Base-by-base conservation (phyloP, 2,329 filamentous ascomycete species). In the Pseudogymnoascus sp. region DNA sequence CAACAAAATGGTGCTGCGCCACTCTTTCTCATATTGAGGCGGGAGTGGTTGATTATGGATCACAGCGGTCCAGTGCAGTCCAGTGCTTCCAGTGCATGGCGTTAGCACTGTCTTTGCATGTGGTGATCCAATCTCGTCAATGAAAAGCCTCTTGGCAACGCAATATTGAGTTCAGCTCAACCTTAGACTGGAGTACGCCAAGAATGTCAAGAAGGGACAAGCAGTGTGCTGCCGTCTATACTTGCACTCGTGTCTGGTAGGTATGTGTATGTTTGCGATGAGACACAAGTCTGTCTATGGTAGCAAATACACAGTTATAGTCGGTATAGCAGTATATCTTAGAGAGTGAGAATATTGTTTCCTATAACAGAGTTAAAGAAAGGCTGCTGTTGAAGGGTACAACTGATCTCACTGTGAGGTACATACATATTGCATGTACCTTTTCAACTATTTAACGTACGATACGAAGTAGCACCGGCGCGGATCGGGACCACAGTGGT, bases 401-500 rank as follows among this genome's bases (percentile, higher is more conserved):
- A 33, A 55, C 25, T 3, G 7, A 7, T 21, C 5, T 5, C 14
- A 33, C 14, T 55, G n/a, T 33, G 28, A 55, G 49, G 28, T 55
- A 55, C 49, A 33, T 21, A 55, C 16, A 55, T 33, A 18, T 5
- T 18, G 28, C 49, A 55, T 55, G 49, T 55, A 33, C 28, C 28
- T 33, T 28, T 55, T 40, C 14, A 2, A 41, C 4, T 14, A 33
- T 16, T n/a, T 4, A 55, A 33, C 49, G n/a, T 31, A 55, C 49
- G 49, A 33, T 33, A 33, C 25, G 49, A 55, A 33, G 49, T 55
- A 55, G 28, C 28, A 55, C 49, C 49, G 49, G 49, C 49, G 49
- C 28, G 49, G 49, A 55, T 55, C 49, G 49, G 49, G 49, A 55
- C 23, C 45, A 31, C 49, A 21, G 28, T 18, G 49, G 28, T 55